A percentile compares a stretch with the other conserved stretches of the same genome.
phyloP scores from a whole-genome alignment of 345 rosid genomes.

The Hibiscus tridactylites region DNA sequence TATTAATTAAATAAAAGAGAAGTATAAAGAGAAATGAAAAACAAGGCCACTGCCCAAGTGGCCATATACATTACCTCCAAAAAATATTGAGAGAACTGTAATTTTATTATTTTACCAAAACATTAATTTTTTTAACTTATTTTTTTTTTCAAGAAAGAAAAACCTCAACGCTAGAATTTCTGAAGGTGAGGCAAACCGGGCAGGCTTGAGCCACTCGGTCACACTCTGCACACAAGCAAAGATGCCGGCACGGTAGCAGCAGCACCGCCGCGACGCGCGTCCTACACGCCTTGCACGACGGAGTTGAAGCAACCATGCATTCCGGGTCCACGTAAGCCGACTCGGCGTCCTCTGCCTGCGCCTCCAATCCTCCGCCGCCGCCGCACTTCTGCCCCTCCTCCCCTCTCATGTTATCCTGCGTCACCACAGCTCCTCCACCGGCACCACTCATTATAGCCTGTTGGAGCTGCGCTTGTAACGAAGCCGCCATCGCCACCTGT shows the following conservation, averaged over 20 bases:
- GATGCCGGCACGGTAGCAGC: slow-evolving; percentile 86
- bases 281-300: slow-evolving; percentile 53
- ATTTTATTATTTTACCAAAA: slow-evolving; percentile 5
- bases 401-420: slow-evolving; percentile 38
- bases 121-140: not conserved
- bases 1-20: slow-evolving; percentile 13
- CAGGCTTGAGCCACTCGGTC: slow-evolving; percentile 52
- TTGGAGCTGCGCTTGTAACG: slow-evolving; percentile 69
- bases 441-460: slow-evolving; percentile 43
- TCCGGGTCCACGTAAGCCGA: slow-evolving; percentile 81
- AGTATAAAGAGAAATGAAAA: not conserved
- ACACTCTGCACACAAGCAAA: slow-evolving; percentile 61
- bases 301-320: slow-evolving; percentile 30
- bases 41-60: slow-evolving; percentile 31
- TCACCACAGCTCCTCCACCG: slow-evolving; percentile 14
- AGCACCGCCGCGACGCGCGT: slow-evolving; percentile 58
- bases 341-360: slow-evolving; percentile 75
- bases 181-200: slow-evolving; percentile 62
- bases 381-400: slow-evolving; percentile 21
- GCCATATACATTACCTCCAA: slow-evolving; percentile 41
- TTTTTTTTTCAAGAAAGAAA: slow-evolving; percentile 31
- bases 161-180: slow-evolving; percentile 71
- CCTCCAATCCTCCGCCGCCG: slow-evolving; percentile 25
- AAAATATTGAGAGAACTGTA: not conserved
- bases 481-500: slow-evolving; percentile 66